phyloP scores from a whole-genome alignment of 2,329 filamentous ascomycete species.

The Fusarium papillatum region DNA sequence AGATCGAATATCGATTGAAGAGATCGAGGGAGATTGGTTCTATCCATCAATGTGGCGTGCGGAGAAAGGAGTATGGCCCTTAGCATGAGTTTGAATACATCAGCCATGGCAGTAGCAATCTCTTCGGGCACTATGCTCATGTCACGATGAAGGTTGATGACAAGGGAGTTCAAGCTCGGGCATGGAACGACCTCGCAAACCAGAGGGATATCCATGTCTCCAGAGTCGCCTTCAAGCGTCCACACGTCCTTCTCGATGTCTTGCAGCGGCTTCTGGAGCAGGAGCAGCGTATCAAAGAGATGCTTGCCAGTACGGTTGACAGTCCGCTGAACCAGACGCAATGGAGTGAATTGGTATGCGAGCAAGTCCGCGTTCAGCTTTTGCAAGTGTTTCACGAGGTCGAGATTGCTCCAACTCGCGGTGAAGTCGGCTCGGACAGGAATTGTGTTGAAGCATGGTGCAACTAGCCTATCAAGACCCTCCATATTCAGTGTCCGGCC shows the following conservation, averaged over 20 bases:
- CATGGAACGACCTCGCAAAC: conserved; percentile 81
- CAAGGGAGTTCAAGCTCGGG: conserved; percentile 62
- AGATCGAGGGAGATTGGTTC: conserved; percentile 37
- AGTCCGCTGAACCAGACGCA: conserved; percentile 77
- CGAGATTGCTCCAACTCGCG: conserved; percentile 61
- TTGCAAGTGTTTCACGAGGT: conserved; percentile 73
- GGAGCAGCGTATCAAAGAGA: conserved; percentile 85
- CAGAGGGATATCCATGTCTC: conserved; percentile 81
- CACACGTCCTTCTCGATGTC: conserved; percentile 69
- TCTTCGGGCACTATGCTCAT: conserved; percentile 53
- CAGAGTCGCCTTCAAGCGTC: conserved; percentile 68
- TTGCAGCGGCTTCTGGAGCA: conserved; percentile 78
- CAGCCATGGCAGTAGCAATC: conserved; percentile 45
- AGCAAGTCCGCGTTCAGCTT: conserved; percentile 72
- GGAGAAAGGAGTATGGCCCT: conserved; percentile 43
- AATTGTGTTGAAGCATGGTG: conserved; percentile 93
- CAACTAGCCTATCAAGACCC: conserved; percentile 79
- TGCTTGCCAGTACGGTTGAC: conserved; percentile 57
- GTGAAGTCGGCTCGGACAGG: conserved; percentile 74
- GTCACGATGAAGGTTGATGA: conserved; percentile 74
- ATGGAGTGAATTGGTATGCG: conserved; percentile 79
- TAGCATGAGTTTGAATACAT: conserved; percentile 49
- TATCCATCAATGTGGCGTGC: conserved; percentile 38
- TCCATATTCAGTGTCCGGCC: conserved; percentile 79
- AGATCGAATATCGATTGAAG: conserved; percentile 33